These are phyloP conservation scores for Cladophialophora exuberans DNA, from an alignment of 2,329 filamentous ascomycete genomes.

Conservation along the genomic window DNA sequence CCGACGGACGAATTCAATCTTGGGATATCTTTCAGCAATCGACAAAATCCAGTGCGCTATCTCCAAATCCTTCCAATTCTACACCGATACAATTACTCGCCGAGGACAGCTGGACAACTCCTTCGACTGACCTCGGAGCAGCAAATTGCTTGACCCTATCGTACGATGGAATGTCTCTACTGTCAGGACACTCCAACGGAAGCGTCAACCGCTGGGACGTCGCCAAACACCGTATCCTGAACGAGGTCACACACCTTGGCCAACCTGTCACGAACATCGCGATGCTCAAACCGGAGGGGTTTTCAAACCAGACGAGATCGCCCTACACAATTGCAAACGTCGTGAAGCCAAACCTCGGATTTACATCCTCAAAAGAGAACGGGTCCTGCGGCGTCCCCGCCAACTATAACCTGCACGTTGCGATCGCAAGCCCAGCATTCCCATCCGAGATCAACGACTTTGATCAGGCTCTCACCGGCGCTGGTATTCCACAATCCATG, in stretches of 20 bases:
- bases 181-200: constrained; percentile 81
- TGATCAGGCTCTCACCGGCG: constrained; percentile 32
- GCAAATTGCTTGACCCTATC: constrained; percentile 71
- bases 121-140: constrained; percentile 65
- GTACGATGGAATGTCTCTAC: constrained; percentile 77
- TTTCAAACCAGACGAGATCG: constrained; percentile 39
- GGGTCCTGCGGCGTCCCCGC: constrained; percentile 43
- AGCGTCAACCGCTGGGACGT: constrained; percentile 82
- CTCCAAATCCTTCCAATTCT: constrained; percentile 37
- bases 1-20: constrained; percentile 78
- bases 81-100: constrained; percentile 44
- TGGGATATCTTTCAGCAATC: constrained; percentile 67
- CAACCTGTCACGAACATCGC: constrained; percentile 80
- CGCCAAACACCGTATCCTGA: constrained; percentile 67
- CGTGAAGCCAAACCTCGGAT: constrained; percentile 69
- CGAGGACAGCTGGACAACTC: constrained; percentile 54
- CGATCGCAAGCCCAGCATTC: constrained; percentile 43
- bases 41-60: constrained; percentile 1
- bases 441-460: constrained; percentile 48
- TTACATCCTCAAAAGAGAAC: constrained; percentile 41
- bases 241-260: constrained; percentile 71
- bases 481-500: constrained; percentile 23
- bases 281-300: constrained; percentile 67
- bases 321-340: constrained; percentile 63
- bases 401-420: constrained; percentile 46